These are phyloP conservation scores for Fusarium sacchari DNA, from an alignment of 2,329 filamentous ascomycete genomes.

Conservation along the genomic window DNA sequence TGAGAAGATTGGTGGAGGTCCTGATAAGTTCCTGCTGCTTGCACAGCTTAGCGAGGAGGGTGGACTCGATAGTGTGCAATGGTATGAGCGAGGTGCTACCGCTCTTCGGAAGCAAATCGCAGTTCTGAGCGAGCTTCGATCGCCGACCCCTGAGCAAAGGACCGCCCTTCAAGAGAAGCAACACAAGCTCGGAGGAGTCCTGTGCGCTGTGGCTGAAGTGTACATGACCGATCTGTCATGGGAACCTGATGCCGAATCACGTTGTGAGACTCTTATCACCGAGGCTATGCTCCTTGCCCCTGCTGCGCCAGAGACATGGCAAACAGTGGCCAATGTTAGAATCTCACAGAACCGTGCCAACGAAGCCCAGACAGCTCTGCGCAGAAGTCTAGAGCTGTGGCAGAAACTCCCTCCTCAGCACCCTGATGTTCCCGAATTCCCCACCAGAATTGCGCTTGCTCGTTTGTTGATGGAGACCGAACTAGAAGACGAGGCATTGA, in stretches of 20 bases:
- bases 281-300: slow-evolving; percentile 90
- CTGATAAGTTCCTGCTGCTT: slow-evolving; percentile 94
- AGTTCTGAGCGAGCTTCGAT: slow-evolving; percentile 61
- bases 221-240: slow-evolving; percentile 98
- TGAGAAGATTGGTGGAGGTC: slow-evolving; percentile 79
- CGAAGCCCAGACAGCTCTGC: slow-evolving; percentile 83
- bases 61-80: slow-evolving; percentile 70
- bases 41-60: slow-evolving; percentile 85
- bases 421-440: slow-evolving; percentile 82
- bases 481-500: slow-evolving; percentile 84
- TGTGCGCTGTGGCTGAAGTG: slow-evolving; percentile 94
- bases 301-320: slow-evolving; percentile 85
- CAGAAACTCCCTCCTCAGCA: slow-evolving; percentile 78
- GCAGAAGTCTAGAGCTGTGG: slow-evolving; percentile 85
- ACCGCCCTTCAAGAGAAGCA: slow-evolving; percentile 72
- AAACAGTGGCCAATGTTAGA: slow-evolving; percentile 92
- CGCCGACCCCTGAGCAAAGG: slow-evolving; percentile 54
- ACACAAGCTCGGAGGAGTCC: slow-evolving; percentile 84
- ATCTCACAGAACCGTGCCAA: slow-evolving; percentile 85
- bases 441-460: slow-evolving; percentile 83
- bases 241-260: slow-evolving; percentile 89
- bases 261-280: slow-evolving; percentile 88
- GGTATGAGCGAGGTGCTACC: slow-evolving; percentile 76
- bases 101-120: slow-evolving; percentile 79
- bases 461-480: slow-evolving; percentile 90